A percentile compares a stretch with the other conserved stretches of the same genome.
phyloP scores from a whole-genome alignment of 225 moss, liverwort and hornwort genomes.

The Asterella californica region DNA sequence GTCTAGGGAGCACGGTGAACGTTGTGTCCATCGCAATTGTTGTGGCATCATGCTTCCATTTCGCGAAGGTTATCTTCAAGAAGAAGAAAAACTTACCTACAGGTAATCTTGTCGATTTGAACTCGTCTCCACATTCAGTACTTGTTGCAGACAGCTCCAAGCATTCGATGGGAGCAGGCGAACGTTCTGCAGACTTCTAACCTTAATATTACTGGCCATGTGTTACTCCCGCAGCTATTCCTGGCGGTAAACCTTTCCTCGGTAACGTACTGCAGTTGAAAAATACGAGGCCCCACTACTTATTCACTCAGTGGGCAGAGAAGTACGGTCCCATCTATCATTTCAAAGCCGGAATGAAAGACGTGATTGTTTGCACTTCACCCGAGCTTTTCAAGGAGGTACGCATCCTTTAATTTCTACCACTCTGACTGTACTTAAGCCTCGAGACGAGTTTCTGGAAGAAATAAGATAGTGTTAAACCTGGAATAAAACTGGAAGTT shows the following conservation, averaged over 20 bases:
- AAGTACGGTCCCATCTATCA: conserved; percentile 29
- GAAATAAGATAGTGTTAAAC: no score
- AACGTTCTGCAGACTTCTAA: not conserved
- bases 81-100: not conserved
- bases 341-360: conserved; percentile 9
- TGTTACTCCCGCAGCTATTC: conserved; percentile 6
- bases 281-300: conserved; percentile 2
- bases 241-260: conserved; percentile 13
- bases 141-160: not conserved
- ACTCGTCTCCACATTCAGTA: not conserved
- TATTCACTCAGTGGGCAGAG: conserved; percentile 11
- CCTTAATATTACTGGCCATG: not conserved
- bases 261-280: conserved; percentile 22
- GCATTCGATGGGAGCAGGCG: not conserved
- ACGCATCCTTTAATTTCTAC: no score
- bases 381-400: conserved; percentile 19
- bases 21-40: not conserved
- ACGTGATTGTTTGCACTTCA: conserved; percentile 9
- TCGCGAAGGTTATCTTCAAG: not conserved
- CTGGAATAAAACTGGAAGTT: no score
- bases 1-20: no score
- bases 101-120: not conserved
- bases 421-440: not conserved
- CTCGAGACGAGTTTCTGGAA: no score
- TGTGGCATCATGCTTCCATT: not conserved